Conservation (phyloP, 768 basidiomycete genomes). For the Mrakia blollopis region DNA sequence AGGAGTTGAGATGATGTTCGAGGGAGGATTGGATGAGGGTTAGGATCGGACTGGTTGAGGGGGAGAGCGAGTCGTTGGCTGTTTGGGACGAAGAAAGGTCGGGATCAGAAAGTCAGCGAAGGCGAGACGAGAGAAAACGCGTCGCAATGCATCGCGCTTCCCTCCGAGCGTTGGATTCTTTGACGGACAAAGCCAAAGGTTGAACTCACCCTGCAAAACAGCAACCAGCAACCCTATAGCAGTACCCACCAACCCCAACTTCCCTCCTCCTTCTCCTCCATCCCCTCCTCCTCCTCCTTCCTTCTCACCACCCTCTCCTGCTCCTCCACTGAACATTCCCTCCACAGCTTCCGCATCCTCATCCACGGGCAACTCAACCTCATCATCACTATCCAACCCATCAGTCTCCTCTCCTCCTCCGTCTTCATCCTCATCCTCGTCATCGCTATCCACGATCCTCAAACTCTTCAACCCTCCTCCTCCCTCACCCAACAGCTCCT, state of each 20-base stretch:
- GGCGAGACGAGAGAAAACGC: background rate
- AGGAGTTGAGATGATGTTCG: conserved; percentile 53
- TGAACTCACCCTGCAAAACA: conserved; percentile 68
- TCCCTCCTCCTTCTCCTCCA: conserved; percentile 51
- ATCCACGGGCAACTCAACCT: conserved; percentile 19
- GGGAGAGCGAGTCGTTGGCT: conserved; percentile 40
- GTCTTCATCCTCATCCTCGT: conserved; percentile 37
- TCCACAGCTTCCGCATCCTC: conserved; percentile 15
- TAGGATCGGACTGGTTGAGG: conserved; percentile 57
- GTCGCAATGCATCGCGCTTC: too few relatives aligned
- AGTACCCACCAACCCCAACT: conserved; percentile 68
- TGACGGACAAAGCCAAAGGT: too few relatives aligned
- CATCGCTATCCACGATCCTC: conserved; percentile 47
- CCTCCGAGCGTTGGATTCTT: too few relatives aligned
- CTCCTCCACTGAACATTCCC: conserved; percentile 31
- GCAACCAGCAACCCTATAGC: conserved; percentile 75
- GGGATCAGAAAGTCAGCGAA: background rate
- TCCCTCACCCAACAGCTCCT: conserved; percentile 38
- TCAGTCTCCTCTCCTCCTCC: conserved; percentile 30
- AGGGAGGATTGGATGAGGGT: conserved; percentile 66
- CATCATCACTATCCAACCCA: conserved; percentile 32
- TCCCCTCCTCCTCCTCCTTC: conserved; percentile 54
- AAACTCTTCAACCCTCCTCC: conserved; percentile 37
- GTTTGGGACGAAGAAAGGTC: background rate
- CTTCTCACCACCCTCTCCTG: conserved; percentile 44